Percentiles rank a stretch among this genome's conserved stretches.
These are phyloP conservation scores for Tricholoma matsutake DNA, from an alignment of 768 basidiomycete genomes.

Conservation along the genomic window DNA sequence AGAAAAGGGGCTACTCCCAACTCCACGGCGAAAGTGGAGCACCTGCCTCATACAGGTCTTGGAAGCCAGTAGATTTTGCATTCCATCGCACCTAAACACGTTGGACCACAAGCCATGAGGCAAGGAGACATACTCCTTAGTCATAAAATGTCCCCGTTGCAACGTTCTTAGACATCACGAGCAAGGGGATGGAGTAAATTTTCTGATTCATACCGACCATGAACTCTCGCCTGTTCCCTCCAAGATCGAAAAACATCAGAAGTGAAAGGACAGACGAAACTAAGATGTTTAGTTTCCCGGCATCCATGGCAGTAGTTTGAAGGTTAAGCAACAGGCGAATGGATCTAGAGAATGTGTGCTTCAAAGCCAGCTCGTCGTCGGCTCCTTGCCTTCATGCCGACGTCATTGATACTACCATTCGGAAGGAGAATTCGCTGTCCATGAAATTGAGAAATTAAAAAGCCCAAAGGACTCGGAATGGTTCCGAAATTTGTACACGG, in stretches of 20 bases:
- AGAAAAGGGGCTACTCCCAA: not conserved
- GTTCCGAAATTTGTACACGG: conserved; percentile 1
- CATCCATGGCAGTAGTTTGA: not conserved
- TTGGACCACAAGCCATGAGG: not conserved
- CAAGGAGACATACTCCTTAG: not conserved
- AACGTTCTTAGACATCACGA: not conserved
- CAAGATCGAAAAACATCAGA: not conserved
- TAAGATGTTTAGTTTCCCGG: not conserved
- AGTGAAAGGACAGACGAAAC: not conserved
- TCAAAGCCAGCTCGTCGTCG: not conserved
- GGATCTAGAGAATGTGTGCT: not conserved
- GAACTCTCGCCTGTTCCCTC: not conserved
- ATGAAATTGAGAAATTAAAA: conserved; percentile 3
- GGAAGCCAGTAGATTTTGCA: not conserved
- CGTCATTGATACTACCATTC: not conserved
- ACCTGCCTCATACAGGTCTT: not conserved
- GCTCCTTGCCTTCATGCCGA: not conserved
- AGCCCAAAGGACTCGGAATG: not conserved
- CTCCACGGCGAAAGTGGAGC: not conserved
- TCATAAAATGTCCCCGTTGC: not conserved
- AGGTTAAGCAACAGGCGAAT: not conserved
- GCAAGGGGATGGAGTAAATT: not conserved
- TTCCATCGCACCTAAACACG: not conserved
- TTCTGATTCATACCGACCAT: not conserved
- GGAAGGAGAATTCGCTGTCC: conserved; percentile 8